Evolutionary conservation across 1,284 basidiomycete genomes (phyloP), one percentile per base, ranked within the genome.

Genomic region (Chondrostereum purpureum): DNA sequence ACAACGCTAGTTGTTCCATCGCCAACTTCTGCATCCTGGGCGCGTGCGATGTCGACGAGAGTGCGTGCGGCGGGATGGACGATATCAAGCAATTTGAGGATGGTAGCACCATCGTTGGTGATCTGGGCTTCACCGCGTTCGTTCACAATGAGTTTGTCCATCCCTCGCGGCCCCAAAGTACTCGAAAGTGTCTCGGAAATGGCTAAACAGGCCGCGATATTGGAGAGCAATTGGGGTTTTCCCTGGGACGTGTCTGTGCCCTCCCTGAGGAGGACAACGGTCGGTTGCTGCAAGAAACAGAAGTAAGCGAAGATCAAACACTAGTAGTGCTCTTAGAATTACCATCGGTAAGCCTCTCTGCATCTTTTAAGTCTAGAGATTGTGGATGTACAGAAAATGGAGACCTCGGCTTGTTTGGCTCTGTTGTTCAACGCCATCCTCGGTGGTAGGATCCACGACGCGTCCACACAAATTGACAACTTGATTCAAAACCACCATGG

Each of bases 1-100:
- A 94, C 91, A 4, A 99, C 96, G 60, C 83, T 92, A 3, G 96
- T 99, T 0, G 96, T 99, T 31, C 95, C 95, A 69, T 99, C 95
- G 43, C 95, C 95, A 40, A 99, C 92, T 67, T 99, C 95, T 14
- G 95, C 94, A 63, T 99, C 95, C 66, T 99, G 95, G 5, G 95
- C 95, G 34, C 95, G 83, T 35, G 94, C 95, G 62, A 98, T 98
- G 61, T 99, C 95, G 43, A 98, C 95, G 43, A 99, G 75, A 18
- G 93, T 96, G 58, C 92, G 83, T 22, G 95, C 95, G 40, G 95
- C 95, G 39, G 95, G 95, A 65, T 99, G 95, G 5, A 99, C 88
- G 61, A 99, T 96, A 57, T 98, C 95, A 50, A 99, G 80, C 39
- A 99, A 76, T 66, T 96, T 96, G 59, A 99, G 75, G 58, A 99